A percentile compares a stretch with the other conserved stretches of the same genome.
Conservation (phyloP, 176 grass and related monocot species). For the Pontederia crassipes region DNA sequence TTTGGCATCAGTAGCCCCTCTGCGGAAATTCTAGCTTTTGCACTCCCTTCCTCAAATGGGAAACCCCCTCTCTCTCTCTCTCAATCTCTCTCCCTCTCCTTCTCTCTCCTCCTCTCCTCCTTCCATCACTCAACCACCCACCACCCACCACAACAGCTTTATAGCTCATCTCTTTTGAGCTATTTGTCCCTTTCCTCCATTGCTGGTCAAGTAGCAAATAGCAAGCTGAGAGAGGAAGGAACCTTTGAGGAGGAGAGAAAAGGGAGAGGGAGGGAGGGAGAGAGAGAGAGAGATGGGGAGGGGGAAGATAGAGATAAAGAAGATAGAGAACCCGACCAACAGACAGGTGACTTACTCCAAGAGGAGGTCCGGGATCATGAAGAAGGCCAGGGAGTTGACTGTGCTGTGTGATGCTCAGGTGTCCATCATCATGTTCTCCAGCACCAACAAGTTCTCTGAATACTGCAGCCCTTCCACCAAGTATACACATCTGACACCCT, state of each 20-base stretch:
- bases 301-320: conserved; percentile 26
- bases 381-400: conserved; percentile 26
- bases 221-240: background rate
- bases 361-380: conserved; percentile 18
- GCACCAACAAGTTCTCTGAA: conserved; percentile 10
- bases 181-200: too few relatives aligned
- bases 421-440: conserved; percentile 27
- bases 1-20: background rate
- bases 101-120: background rate
- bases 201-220: background rate
- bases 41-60: background rate
- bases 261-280: conserved; percentile 19
- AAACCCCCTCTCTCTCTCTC: background rate
- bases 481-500: background rate
- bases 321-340: conserved; percentile 7
- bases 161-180: too few relatives aligned
- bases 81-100: background rate
- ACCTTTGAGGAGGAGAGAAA: conserved; percentile 15
- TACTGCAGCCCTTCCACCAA: conserved; percentile 8
- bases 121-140: too few relatives aligned
- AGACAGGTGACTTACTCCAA: conserved; percentile 32
- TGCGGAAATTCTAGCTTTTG: background rate
- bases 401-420: conserved; percentile 30
- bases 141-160: too few relatives aligned
- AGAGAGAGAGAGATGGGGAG: conserved; percentile 33